A percentile compares a stretch with the other conserved stretches of the same genome.
phyloP scores from a whole-genome alignment of 1,139 yeast genomes.

The Debaryomyces fabryi region DNA sequence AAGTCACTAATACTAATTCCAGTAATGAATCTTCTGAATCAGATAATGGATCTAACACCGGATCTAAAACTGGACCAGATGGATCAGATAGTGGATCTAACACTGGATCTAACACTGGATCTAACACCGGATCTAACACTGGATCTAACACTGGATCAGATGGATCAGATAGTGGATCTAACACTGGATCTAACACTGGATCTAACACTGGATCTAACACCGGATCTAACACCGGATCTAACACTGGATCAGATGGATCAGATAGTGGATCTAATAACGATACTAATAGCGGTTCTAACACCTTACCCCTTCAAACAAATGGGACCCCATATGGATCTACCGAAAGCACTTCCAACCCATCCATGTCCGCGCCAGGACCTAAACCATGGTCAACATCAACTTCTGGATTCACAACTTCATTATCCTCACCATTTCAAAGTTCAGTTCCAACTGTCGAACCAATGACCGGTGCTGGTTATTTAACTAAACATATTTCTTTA shows the following conservation, averaged over 20 bases:
- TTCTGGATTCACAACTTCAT: neutral
- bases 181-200: conserved; percentile 3
- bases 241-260: conserved; percentile 1
- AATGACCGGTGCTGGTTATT: neutral
- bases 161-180: neutral
- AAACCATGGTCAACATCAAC: neutral
- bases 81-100: neutral
- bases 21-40: neutral
- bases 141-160: too few species aligned
- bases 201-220: neutral
- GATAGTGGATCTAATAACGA: neutral
- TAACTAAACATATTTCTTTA: neutral
- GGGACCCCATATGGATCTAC: neutral
- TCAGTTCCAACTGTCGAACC: neutral
- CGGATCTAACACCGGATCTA: neutral
- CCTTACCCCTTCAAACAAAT: neutral
- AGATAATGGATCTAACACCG: neutral
- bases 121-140: too few species aligned
- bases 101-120: conserved; percentile 3
- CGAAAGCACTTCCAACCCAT: neutral
- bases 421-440: neutral
- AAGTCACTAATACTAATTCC: neutral
- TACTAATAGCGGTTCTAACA: neutral
- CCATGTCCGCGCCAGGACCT: neutral
- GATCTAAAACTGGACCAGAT: neutral